Conservation (phyloP, 768 basidiomycete species). For the Pleurotus sapidus region DNA sequence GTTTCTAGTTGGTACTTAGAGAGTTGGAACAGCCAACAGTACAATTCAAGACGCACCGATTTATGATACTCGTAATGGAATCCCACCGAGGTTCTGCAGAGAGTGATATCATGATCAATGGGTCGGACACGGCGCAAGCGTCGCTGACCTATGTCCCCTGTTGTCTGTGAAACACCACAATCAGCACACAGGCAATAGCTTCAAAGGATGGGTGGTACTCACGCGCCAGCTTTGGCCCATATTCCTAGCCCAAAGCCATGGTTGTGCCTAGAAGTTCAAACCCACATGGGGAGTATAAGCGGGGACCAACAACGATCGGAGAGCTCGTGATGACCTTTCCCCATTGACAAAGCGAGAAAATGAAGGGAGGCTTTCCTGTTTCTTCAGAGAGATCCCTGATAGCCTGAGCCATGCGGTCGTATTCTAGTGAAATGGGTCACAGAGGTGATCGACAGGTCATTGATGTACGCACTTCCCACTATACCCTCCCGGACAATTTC, state of each 20-base stretch:
- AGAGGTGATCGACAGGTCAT: neutral
- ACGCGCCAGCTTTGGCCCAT: constrained; percentile 70
- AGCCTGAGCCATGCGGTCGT: constrained; percentile 57
- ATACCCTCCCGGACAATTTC: constrained; percentile 52
- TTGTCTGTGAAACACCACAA: constrained; percentile 35
- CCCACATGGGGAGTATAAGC: neutral
- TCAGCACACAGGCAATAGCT: neutral
- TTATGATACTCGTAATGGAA: constrained; percentile 55
- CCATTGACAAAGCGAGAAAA: constrained; percentile 68
- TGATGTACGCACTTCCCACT: constrained; percentile 42
- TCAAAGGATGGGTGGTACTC: constrained; percentile 11
- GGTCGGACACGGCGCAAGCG: neutral
- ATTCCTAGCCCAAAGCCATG: constrained; percentile 39
- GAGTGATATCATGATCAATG: neutral
- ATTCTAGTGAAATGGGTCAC: constrained; percentile 40
- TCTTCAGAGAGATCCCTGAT: constrained; percentile 44
- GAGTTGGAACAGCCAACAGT: neutral
- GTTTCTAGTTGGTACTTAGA: constrained; percentile 36
- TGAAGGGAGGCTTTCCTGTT: constrained; percentile 50
- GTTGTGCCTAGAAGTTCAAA: constrained; percentile 40
- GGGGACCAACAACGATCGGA: neutral
- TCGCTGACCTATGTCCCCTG: constrained; percentile 17
- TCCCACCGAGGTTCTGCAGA: constrained; percentile 39
- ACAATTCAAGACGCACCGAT: constrained; percentile 36
- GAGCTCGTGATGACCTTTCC: constrained; percentile 43